Base-by-base conservation (phyloP, 306 rosid species). In the Fragaria iinumae region DNA sequence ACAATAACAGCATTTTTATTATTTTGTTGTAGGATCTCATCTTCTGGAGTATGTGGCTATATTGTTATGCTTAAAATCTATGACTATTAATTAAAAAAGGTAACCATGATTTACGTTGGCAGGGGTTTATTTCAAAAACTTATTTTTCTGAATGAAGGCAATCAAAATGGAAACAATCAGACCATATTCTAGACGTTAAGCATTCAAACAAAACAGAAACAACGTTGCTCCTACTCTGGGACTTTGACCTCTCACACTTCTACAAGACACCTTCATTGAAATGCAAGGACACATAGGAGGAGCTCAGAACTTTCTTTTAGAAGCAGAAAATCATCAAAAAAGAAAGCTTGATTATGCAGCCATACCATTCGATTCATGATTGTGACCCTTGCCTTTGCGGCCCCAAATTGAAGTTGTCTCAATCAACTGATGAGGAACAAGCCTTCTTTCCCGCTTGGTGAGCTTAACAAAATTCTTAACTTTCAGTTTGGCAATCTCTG, bases 341-440 rank as follows among this genome's bases (percentile, higher is more conserved):
- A 16, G 20, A 23, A 48, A 76, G 57, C 79, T 77, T 21, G 76
- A 64, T 82, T 72, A 77, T 11, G 85, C 69, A 39, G 49, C 13
- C 21, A 59, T 59, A 27, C 76, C 75, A 76, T 64, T 83, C 9
- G 25, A 36, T 80, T 86, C 79, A 56, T 72, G 79, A 53, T 62
- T 32, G 10, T 66, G 49, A 62, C 86, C 57, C 83, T 81, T 89
- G 82, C 53, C 89, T 83, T 95, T 95, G 76, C 96, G 87, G 49
- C 89, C 91, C 98, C 98, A 92, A 63, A 92, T 76, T 11, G 98
- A 84, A 75, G 80, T 92, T 10, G 92, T 87, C 89, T 90, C 98
- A 21, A 95, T 92, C 80, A 92, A 96, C 81, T 87, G 78, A 82
- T 95, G 98, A 16, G 98, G 98, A 78, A 95, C 97, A 55, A 95